Evolutionary conservation across 2,329 filamentous ascomycete species (phyloP).

Genomic region (Dactylonectria macrodidyma): DNA sequence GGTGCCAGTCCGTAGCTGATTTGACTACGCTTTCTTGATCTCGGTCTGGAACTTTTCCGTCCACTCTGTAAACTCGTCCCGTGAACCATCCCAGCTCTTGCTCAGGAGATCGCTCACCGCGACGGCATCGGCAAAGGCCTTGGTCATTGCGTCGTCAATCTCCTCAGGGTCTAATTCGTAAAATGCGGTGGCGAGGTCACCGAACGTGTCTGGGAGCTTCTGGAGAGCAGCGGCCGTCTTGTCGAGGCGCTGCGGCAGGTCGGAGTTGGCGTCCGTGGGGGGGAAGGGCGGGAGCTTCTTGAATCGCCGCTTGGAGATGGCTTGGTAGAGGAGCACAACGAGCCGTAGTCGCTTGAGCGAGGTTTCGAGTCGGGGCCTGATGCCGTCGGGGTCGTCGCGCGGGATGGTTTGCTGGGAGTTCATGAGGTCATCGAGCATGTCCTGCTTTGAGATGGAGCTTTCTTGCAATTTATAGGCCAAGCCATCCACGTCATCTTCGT

Average conservation of each 20-base stretch:
- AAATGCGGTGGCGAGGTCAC: conserved; percentile 79
- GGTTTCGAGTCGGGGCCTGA: conserved; percentile 76
- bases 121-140: conserved; percentile 73
- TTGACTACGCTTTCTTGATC: conserved; percentile 59
- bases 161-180: conserved; percentile 76
- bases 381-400: conserved; percentile 72
- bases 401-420: conserved; percentile 73
- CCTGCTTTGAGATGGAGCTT: conserved; percentile 61
- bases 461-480: conserved; percentile 50
- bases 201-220: conserved; percentile 75
- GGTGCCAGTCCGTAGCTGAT: background rate
- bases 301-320: conserved; percentile 78
- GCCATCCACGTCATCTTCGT: conserved; percentile 62
- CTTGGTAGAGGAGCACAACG: conserved; percentile 77
- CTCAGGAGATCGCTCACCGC: conserved; percentile 69
- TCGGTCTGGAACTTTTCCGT: conserved; percentile 70
- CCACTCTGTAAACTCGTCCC: conserved; percentile 87
- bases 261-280: conserved; percentile 46
- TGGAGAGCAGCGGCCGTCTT: conserved; percentile 70
- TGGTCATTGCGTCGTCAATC: conserved; percentile 71
- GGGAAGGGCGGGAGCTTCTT: conserved; percentile 68
- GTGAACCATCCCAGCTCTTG: conserved; percentile 73
- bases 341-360: conserved; percentile 77
- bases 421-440: conserved; percentile 79
- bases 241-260: conserved; percentile 65